Evolutionary conservation across 2,329 filamentous ascomycete genomes (phyloP), one percentile per base, ranked within the genome.

Genomic region (Nigrograna mackinnonii): DNA sequence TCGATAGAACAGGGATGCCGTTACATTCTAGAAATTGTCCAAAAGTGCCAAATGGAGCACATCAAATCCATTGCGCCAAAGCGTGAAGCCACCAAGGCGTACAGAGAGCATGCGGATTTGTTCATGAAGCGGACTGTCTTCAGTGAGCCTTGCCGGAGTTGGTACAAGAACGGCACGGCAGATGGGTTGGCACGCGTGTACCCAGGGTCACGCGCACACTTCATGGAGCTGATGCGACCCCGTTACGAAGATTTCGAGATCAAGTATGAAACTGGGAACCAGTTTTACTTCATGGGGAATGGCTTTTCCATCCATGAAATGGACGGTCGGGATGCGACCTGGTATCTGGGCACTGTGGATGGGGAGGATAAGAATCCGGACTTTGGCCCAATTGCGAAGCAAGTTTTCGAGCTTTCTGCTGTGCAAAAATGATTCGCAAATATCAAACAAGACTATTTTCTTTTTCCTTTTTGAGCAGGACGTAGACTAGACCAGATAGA

Each of bases 131-230:
- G 35, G n/a, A 21, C 22, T 7, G 35, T 37, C 3, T 43, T 34
- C 35, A 18, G 24, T 13, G 35, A 19, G 7, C 18, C 34, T 2
- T 43, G 41, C 22, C 41, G 41, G 4, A 26, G 17, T 13, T 44
- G 41, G 41, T 44, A 39, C 36, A 44, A 44, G 22, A 34, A 30
- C 11, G 41, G 41, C 11, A 35, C 26, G 24, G 37, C 30, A n/a
- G 20, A 43, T 19, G 35, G 35, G 6, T 21, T 16, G 9, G 22
- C 36, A 3, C 16, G 30, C 3, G 35, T 39, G 3, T 39, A 39
- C 21, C 19, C 28, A 4, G 41, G 41, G 11, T 34, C 19, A 26
- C 35, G 28, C 12, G 13, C 39, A 7, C 35, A 43, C 16, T 34
- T 39, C 35, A 30, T 43, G 12, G 35, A 43, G 21, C n/a, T 35